Conservation (phyloP, 2,329 filamentous ascomycete species). For the Hypoxylon sp. region DNA sequence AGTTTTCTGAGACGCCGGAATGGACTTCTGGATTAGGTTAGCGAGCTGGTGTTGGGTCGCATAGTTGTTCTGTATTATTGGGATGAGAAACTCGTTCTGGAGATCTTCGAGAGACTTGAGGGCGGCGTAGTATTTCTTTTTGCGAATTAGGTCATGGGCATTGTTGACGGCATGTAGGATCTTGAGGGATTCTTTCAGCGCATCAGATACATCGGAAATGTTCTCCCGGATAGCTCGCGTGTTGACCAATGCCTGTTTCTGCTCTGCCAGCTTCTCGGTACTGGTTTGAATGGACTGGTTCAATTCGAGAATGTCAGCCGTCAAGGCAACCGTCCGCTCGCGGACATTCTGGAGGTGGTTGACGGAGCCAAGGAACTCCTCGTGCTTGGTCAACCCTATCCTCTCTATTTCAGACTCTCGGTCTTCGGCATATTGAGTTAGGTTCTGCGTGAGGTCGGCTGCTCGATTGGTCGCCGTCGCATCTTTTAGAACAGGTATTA, state of each 20-base stretch:
- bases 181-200: constrained; percentile 90
- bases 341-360: constrained; percentile 93
- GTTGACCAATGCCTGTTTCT: constrained; percentile 95
- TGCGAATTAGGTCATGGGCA: constrained; percentile 89
- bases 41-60: constrained; percentile 96
- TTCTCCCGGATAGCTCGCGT: constrained; percentile 94
- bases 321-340: constrained; percentile 89
- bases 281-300: constrained; percentile 96
- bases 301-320: constrained; percentile 89
- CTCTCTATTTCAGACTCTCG: constrained; percentile 93
- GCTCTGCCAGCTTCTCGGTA: constrained; percentile 92
- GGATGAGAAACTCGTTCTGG: constrained; percentile 90
- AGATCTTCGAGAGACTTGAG: constrained; percentile 94
- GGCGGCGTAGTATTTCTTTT: constrained; percentile 96
- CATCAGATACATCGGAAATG: constrained; percentile 91
- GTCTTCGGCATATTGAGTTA: constrained; percentile 86
- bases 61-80: constrained; percentile 82
- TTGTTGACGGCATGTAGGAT: constrained; percentile 94
- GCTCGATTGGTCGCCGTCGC: constrained; percentile 82
- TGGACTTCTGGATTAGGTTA: constrained; percentile 94
- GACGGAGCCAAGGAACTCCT: constrained; percentile 94
- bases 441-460: constrained; percentile 79
- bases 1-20: constrained; percentile 90
- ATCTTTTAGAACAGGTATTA: constrained; percentile 95
- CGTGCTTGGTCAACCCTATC: constrained; percentile 95